Conservation (phyloP, 768 basidiomycete genomes). For the Tylopilus sp. region DNA sequence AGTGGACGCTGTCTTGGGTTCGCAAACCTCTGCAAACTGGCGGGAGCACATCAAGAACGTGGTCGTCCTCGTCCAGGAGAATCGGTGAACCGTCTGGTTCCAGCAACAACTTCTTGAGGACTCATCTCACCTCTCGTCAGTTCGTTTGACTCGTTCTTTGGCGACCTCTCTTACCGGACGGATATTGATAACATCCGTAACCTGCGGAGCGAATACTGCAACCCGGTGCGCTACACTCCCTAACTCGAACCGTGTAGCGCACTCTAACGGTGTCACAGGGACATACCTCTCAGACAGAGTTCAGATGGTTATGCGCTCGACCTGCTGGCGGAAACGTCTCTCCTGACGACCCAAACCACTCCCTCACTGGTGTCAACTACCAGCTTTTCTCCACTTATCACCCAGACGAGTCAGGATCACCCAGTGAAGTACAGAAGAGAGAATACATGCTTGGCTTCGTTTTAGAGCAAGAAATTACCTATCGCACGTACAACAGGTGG, state of each 20-base stretch:
- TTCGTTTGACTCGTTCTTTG: slow-evolving; percentile 26
- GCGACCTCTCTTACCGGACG: slow-evolving; percentile 23
- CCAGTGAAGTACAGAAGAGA: background rate
- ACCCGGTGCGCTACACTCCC: slow-evolving; percentile 13
- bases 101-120: background rate
- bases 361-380: slow-evolving; percentile 22
- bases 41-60: slow-evolving; percentile 24
- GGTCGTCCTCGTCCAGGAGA: slow-evolving; percentile 27
- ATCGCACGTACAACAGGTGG: slow-evolving; percentile 5
- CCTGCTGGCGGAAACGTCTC: slow-evolving; percentile 16
- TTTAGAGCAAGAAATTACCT: slow-evolving; percentile 17
- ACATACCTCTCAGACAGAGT: slow-evolving; percentile 12
- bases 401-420: slow-evolving; percentile 14
- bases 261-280: slow-evolving; percentile 1
- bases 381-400: slow-evolving; percentile 22
- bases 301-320: slow-evolving; percentile 17
- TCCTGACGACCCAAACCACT: slow-evolving; percentile 26
- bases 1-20: background rate
- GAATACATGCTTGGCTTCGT: slow-evolving; percentile 25
- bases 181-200: slow-evolving; percentile 26
- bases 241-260: background rate
- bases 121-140: slow-evolving; percentile 2
- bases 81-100: slow-evolving; percentile 12
- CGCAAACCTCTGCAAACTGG: slow-evolving; percentile 13
- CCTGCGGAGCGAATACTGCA: slow-evolving; percentile 18